phyloP scores from a whole-genome alignment of 768 basidiomycete genomes.

The Baorangia bicolor region DNA sequence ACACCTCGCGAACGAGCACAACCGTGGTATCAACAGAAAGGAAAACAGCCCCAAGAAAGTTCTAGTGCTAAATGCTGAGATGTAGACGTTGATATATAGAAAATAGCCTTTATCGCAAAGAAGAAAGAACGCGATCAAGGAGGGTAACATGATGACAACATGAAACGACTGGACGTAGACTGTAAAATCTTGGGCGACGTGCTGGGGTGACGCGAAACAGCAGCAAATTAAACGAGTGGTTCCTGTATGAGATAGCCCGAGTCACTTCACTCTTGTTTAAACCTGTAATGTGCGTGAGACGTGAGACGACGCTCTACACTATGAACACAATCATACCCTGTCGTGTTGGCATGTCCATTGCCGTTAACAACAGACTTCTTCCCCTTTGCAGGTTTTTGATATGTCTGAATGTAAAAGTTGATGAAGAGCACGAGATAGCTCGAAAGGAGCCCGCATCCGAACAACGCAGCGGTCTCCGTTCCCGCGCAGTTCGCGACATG shows the following conservation, averaged over 20 bases:
- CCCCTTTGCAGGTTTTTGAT: slow-evolving; percentile 60
- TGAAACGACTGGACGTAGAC: slow-evolving; percentile 13
- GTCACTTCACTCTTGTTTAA: slow-evolving; percentile 35
- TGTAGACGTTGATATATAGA: slow-evolving; percentile 9
- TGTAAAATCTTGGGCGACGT: slow-evolving; percentile 7
- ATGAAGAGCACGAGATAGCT: slow-evolving; percentile 94
- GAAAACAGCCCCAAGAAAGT: slow-evolving; percentile 7
- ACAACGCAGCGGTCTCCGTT: slow-evolving; percentile 80
- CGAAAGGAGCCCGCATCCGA: slow-evolving; percentile 86
- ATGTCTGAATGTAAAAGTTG: slow-evolving; percentile 88
- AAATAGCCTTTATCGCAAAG: slow-evolving; percentile 15
- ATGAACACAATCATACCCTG: slow-evolving; percentile 25
- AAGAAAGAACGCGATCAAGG: slow-evolving; percentile 13
- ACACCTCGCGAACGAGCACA: slow-evolving; percentile 3
- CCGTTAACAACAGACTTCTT: slow-evolving; percentile 35
- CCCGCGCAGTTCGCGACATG: slow-evolving; percentile 82
- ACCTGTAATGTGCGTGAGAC: slow-evolving; percentile 18
- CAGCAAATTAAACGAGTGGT: slow-evolving; percentile 15
- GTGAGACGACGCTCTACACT: neutral
- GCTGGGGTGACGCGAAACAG: slow-evolving; percentile 6
- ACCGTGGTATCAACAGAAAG: slow-evolving; percentile 11
- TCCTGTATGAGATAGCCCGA: neutral
- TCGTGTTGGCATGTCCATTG: slow-evolving; percentile 45
- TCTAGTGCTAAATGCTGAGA: slow-evolving; percentile 8
- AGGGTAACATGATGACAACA: slow-evolving; percentile 15